Base-by-base conservation (phyloP, 2,329 filamentous ascomycete species). In the Aspergillus pseudoviridinutans region DNA sequence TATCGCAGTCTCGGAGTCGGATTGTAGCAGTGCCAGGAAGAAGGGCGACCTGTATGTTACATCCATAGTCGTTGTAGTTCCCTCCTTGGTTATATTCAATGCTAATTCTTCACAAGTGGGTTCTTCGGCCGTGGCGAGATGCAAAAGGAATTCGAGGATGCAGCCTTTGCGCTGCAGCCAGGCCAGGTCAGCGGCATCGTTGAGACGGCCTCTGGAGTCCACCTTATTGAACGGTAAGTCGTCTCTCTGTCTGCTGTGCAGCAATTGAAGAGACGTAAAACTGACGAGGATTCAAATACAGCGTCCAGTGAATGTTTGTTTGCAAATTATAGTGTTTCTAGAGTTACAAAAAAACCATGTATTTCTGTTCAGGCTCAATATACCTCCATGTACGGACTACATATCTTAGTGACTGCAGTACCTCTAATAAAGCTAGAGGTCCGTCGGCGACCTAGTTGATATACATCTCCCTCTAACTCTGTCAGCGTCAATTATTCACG, bases 81-180 rank as follows among this genome's bases (percentile, higher is more conserved):
- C 50, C 41, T 20, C 49, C 25, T 25, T 20, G 27, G 22, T 10
- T 52, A 42, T 42, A 50, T 46, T 55, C 8, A 51, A 51, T 28
- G 35, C 66, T 69, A 57, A 67, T 53, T 50, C 27, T 49, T 35
- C 55, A 52, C 20, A 44, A 88, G 85, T 62, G 94, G 94, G 22
- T 96, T 92, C 76, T 99, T 99, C 75, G 92, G 91, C 56, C 87
- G 84, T 68, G 91, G 92, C 28, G 93, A 97, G 70, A 99, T 99
- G 94, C 94, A 99, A 75, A 93, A 92, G 80, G 93, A 97, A 77
- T 99, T 99, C 71, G 94, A 99, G 78, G 91, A 97, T 56, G 92
- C 92, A 4, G 89, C 94, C 1, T 99, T 99, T 78, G 87, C 84
- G n/a, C 81, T 99, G 55, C 84, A 92, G 75, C 87, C 88, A 2